Evolutionary conservation across 495 filamentous ascomycete species (phyloP).

Genomic region (Penicillium arizonense): DNA sequence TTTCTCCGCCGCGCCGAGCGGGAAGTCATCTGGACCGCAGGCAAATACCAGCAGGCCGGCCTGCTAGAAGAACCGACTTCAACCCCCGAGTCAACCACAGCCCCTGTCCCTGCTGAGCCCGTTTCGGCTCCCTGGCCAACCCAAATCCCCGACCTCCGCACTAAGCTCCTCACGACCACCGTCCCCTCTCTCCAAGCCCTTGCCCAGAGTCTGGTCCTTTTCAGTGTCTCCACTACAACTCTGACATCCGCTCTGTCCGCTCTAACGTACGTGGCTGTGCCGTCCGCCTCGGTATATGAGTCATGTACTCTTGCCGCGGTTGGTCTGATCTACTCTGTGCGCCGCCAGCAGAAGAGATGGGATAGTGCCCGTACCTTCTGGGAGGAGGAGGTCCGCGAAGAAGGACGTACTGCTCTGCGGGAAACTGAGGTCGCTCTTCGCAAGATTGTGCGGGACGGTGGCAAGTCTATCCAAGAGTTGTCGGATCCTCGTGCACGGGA

Average conservation of each 20-base stretch:
- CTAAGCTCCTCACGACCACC: conserved; percentile 54
- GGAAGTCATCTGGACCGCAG: conserved; percentile 74
- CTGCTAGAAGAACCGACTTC: conserved; percentile 31
- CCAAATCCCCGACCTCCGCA: conserved; percentile 50
- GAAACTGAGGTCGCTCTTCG: conserved; percentile 65
- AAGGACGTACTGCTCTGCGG: conserved; percentile 70
- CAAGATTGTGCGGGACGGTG: conserved; percentile 51
- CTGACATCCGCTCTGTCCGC: conserved; percentile 62
- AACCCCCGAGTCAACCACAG: conserved; percentile 9
- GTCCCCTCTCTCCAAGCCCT: conserved; percentile 76
- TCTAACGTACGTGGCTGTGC: conserved; percentile 64
- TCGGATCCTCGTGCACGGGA: conserved; percentile 47
- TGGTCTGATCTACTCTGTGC: conserved; percentile 69
- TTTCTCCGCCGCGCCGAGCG: conserved; percentile 77
- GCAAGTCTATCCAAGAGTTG: conserved; percentile 30
- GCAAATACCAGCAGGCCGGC: conserved; percentile 72
- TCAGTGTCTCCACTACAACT: conserved; percentile 66
- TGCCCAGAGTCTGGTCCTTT: conserved; percentile 74
- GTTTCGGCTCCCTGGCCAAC: conserved; percentile 35
- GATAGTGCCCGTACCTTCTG: conserved; percentile 66
- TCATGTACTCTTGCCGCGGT: conserved; percentile 76
- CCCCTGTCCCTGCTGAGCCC: conserved; percentile 11
- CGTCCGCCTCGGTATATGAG: conserved; percentile 62
- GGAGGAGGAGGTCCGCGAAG: conserved; percentile 75
- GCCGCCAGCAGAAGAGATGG: conserved; percentile 78